A percentile compares a stretch with the other conserved stretches of the same genome.
These are phyloP conservation scores for Helenozyma baotianmanensis DNA, from an alignment of 805 yeast genomes.

Conservation along the genomic window DNA sequence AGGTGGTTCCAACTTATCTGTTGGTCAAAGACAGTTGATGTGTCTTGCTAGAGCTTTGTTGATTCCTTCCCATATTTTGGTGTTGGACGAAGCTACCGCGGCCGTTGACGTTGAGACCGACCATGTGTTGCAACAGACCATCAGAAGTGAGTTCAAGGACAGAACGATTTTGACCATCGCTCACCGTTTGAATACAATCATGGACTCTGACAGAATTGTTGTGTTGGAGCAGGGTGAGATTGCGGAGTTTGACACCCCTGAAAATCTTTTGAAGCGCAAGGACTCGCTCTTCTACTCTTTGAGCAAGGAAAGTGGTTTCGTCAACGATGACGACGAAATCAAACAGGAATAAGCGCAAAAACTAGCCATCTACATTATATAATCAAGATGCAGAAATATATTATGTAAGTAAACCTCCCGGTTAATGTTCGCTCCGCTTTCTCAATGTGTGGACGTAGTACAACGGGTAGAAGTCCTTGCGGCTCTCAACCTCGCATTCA, in stretches of 20 bases:
- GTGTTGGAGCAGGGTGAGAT: constrained; percentile 74
- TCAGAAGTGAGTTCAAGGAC: constrained; percentile 66
- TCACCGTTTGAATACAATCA: constrained; percentile 75
- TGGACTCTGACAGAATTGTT: constrained; percentile 74
- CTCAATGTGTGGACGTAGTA: constrained; percentile 47
- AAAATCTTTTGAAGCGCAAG: constrained; percentile 57
- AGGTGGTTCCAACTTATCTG: constrained; percentile 46
- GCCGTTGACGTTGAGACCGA: constrained; percentile 88
- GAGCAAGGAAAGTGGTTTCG: constrained; percentile 76
- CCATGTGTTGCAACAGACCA: constrained; percentile 70
- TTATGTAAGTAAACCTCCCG: not conserved
- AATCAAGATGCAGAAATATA: not conserved
- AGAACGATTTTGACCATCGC: constrained; percentile 83
- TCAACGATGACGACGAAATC: constrained; percentile 18
- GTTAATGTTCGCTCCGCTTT: constrained; percentile 60
- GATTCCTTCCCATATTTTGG: constrained; percentile 54
- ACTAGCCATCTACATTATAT: not conserved
- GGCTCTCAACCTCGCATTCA: constrained; percentile 29
- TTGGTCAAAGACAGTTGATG: constrained; percentile 56
- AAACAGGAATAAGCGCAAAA: not conserved
- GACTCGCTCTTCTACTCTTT: constrained; percentile 74
- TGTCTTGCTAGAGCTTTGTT: constrained; percentile 77
- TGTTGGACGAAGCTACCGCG: constrained; percentile 84
- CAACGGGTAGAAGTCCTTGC: constrained; percentile 43
- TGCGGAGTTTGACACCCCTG: constrained; percentile 73